Percentiles rank a stretch among this genome's conserved stretches.
phyloP scores from a whole-genome alignment of 306 rosid species.

The Begonia peltatifolia region DNA sequence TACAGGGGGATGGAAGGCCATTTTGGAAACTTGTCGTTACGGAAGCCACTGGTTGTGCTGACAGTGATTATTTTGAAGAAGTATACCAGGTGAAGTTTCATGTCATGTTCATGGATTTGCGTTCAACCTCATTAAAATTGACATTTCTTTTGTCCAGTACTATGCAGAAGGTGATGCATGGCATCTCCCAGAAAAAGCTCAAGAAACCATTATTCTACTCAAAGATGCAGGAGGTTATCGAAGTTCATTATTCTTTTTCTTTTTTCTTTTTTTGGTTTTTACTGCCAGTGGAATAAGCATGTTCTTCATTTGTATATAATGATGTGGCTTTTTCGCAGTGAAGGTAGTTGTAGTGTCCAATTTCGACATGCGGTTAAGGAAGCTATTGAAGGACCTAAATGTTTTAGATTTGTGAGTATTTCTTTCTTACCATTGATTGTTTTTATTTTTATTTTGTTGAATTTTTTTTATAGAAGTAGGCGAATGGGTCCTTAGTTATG shows the following conservation, averaged over 20 bases:
- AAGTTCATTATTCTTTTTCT: slow-evolving; percentile 6
- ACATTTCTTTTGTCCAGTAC: slow-evolving; percentile 31
- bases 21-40: slow-evolving; percentile 94
- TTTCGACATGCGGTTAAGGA: slow-evolving; percentile 82
- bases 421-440: neutral
- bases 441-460: too few relatives aligned
- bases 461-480: too few relatives aligned
- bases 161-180: slow-evolving; percentile 81
- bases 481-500: too few relatives aligned
- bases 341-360: slow-evolving; percentile 93
- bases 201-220: slow-evolving; percentile 57
- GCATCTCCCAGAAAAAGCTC: slow-evolving; percentile 74
- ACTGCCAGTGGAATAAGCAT: slow-evolving; percentile 5
- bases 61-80: slow-evolving; percentile 68
- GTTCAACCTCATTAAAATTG: too few relatives aligned
- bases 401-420: slow-evolving; percentile 66
- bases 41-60: slow-evolving; percentile 78
- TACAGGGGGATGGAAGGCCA: slow-evolving; percentile 95
- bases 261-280: slow-evolving; percentile 2
- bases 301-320: slow-evolving; percentile 1
- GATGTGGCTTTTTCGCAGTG: slow-evolving; percentile 25
- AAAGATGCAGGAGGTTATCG: slow-evolving; percentile 81
- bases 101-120: too few relatives aligned
- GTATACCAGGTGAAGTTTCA: slow-evolving; percentile 57
- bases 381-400: slow-evolving; percentile 67